These are phyloP conservation scores for Serendipita vermifera DNA, from an alignment of 768 basidiomycete genomes.

Conservation along the genomic window DNA sequence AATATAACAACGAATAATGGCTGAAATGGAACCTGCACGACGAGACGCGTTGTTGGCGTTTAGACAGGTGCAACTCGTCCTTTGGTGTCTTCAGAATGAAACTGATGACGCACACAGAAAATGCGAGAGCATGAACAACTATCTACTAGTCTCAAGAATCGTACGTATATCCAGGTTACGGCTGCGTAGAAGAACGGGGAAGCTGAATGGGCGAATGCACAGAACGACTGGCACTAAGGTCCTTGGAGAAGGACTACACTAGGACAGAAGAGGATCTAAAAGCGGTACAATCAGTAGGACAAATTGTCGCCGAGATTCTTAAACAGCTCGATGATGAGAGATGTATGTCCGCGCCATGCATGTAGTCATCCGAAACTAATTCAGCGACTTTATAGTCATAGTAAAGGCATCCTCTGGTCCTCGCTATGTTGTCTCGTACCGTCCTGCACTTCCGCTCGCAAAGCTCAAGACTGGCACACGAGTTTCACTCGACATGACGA, in stretches of 20 bases:
- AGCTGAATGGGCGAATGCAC: constrained; percentile 6
- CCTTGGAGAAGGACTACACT: constrained; percentile 75
- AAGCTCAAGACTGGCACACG: constrained; percentile 91
- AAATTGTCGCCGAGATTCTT: constrained; percentile 98
- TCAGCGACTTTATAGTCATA: constrained; percentile 46
- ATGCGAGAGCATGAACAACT: constrained; percentile 80
- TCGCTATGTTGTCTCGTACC: constrained; percentile 94
- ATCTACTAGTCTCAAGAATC: constrained; percentile 78
- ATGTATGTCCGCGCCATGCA: constrained; percentile 61
- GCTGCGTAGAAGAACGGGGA: not conserved
- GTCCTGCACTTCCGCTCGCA: constrained; percentile 81
- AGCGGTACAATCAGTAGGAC: constrained; percentile 95
- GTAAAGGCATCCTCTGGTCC: constrained; percentile 98
- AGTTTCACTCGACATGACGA: constrained; percentile 98
- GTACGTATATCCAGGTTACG: constrained; percentile 35
- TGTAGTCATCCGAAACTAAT: not conserved
- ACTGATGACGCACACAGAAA: constrained; percentile 49
- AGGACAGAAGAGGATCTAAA: constrained; percentile 99
- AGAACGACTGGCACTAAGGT: constrained; percentile 89
- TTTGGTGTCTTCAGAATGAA: not conserved
- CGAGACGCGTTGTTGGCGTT: constrained; percentile 7
- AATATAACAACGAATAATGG: not conserved
- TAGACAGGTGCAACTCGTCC: not conserved
- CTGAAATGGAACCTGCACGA: constrained; percentile 9
- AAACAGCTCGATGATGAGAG: constrained; percentile 96